Percentiles rank a stretch among this genome's conserved stretches.
Evolutionary conservation across 768 basidiomycete genomes (phyloP).

Genomic region (Lentinula guzmanii): DNA sequence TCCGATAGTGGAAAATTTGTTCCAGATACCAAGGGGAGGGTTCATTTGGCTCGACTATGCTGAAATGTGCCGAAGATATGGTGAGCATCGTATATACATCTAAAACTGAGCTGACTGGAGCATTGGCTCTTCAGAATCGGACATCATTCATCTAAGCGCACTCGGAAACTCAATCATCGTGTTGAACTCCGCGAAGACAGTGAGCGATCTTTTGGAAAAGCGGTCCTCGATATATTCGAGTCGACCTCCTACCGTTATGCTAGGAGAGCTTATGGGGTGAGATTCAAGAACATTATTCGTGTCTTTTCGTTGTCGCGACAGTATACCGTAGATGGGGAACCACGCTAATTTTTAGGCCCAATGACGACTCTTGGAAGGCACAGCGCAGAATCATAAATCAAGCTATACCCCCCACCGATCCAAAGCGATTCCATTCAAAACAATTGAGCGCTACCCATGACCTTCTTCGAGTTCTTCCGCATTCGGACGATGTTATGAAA

Average conservation of each 20-base stretch:
- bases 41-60: slow-evolving; percentile 15
- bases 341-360: not conserved
- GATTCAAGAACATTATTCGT: not conserved
- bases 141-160: slow-evolving; percentile 19
- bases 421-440: slow-evolving; percentile 4
- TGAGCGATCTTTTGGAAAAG: slow-evolving; percentile 28
- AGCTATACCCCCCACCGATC: slow-evolving; percentile 1
- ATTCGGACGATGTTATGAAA: slow-evolving; percentile 2
- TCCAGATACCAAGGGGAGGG: slow-evolving; percentile 10
- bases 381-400: not conserved
- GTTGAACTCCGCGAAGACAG: slow-evolving; percentile 24
- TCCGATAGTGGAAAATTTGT: slow-evolving; percentile 13
- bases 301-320: not conserved
- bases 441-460: slow-evolving; percentile 3
- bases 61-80: slow-evolving; percentile 13
- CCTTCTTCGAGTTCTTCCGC: not conserved
- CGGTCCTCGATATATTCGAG: slow-evolving; percentile 27
- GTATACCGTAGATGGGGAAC: slow-evolving; percentile 4
- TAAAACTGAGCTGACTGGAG: not conserved
- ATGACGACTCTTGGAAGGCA: slow-evolving; percentile 3
- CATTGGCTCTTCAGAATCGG: slow-evolving; percentile 11
- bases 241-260: slow-evolving; percentile 11
- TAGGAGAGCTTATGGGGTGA: slow-evolving; percentile 10
- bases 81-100: not conserved
- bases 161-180: slow-evolving; percentile 23